phyloP scores from a whole-genome alignment of 2,329 filamentous ascomycete species.

The Aspergillus melleus region DNA sequence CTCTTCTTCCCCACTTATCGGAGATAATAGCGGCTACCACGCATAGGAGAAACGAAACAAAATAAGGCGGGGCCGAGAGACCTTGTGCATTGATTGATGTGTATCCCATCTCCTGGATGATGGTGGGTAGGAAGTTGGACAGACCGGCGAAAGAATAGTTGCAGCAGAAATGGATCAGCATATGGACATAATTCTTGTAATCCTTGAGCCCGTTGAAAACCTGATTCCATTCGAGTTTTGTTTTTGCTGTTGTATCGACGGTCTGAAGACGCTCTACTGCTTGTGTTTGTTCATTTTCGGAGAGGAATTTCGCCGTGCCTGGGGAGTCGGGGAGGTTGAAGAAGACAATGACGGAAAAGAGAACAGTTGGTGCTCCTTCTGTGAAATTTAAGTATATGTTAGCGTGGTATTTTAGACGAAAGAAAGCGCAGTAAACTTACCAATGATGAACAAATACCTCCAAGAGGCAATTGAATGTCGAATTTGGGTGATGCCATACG shows the following conservation, averaged over 20 bases:
- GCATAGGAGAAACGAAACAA: slow-evolving; percentile 39
- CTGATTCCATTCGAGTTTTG: slow-evolving; percentile 32
- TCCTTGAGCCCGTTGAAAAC: slow-evolving; percentile 36
- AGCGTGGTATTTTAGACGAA: too few species aligned
- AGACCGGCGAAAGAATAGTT: slow-evolving; percentile 39
- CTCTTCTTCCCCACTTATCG: slow-evolving; percentile 38
- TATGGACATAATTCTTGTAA: slow-evolving; percentile 40
- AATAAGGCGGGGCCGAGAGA: slow-evolving; percentile 44
- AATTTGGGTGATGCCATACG: slow-evolving; percentile 37
- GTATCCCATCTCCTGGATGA: slow-evolving; percentile 44
- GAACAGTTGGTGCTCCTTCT: slow-evolving; percentile 44
- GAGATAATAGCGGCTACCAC: slow-evolving; percentile 31
- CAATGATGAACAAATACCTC: slow-evolving; percentile 51
- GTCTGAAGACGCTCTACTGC: slow-evolving; percentile 50
- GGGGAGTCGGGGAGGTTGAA: slow-evolving; percentile 48
- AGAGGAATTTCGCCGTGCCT: slow-evolving; percentile 43
- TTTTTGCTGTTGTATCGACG: slow-evolving; percentile 27
- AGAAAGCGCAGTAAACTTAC: slow-evolving; percentile 13
- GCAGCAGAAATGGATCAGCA: slow-evolving; percentile 43
- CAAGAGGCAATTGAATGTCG: slow-evolving; percentile 28
- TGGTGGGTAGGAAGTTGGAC: slow-evolving; percentile 46
- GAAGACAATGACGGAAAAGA: slow-evolving; percentile 43
- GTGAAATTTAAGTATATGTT: not conserved
- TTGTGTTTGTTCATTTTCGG: slow-evolving; percentile 47
- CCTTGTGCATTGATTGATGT: slow-evolving; percentile 43